Evolutionary conservation across 2,329 filamentous ascomycete genomes (phyloP).

Genomic region (Pseudofabraea citricarpa): DNA sequence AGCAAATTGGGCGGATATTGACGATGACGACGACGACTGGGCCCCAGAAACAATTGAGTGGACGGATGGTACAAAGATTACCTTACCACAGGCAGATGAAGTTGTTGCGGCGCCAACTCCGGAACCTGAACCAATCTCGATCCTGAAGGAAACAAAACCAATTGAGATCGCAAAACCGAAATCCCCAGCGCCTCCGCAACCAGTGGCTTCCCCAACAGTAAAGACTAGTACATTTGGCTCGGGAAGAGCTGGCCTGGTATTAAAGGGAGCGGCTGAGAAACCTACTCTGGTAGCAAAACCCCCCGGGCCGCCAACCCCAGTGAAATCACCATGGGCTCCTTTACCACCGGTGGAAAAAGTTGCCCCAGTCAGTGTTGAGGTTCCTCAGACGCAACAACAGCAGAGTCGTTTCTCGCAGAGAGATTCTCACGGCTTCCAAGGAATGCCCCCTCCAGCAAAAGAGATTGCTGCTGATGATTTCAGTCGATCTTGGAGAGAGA

Average conservation of each 20-base stretch:
- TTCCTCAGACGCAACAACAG: constrained; percentile 32
- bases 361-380: constrained; percentile 62
- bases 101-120: constrained; percentile 17
- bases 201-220: constrained; percentile 22
- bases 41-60: constrained; percentile 80
- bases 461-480: constrained; percentile 96
- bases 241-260: constrained; percentile 50
- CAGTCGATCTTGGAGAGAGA: constrained; percentile 78
- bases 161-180: constrained; percentile 21
- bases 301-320: constrained; percentile 59
- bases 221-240: constrained; percentile 27
- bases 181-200: constrained; percentile 26
- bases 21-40: constrained; percentile 86
- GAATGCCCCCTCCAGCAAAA: constrained; percentile 53
- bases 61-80: constrained; percentile 84
- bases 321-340: constrained; percentile 88
- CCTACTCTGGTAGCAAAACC: constrained; percentile 71
- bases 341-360: constrained; percentile 81
- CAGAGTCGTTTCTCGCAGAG: constrained; percentile 45
- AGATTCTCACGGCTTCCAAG: constrained; percentile 53
- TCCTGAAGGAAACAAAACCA: constrained; percentile 18
- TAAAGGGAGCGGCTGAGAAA: constrained; percentile 66
- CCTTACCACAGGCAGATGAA: constrained; percentile 60
- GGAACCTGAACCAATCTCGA: constrained; percentile 22
- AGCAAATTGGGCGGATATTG: constrained; percentile 85